These are phyloP conservation scores for Magnaporthiopsis incrustans DNA, from an alignment of 2,329 filamentous ascomycete genomes.

Conservation along the genomic window DNA sequence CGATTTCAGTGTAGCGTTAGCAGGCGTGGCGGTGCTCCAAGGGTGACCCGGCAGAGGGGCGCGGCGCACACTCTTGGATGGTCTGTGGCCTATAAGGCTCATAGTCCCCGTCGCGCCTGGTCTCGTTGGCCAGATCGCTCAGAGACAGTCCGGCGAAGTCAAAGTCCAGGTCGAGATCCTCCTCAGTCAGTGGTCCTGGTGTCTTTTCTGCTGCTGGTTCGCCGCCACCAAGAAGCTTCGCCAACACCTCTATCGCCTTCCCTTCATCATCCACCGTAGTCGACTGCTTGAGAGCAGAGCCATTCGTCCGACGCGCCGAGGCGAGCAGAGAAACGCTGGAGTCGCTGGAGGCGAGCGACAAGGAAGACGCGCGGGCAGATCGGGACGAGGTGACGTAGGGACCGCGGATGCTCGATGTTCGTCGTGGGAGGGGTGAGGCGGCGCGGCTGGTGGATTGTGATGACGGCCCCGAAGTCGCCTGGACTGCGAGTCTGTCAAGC, in stretches of 20 bases:
- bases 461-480: slow-evolving; percentile 42
- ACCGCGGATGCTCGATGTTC: slow-evolving; percentile 60
- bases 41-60: slow-evolving; percentile 13
- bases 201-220: slow-evolving; percentile 9
- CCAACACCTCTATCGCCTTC: slow-evolving; percentile 66
- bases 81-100: slow-evolving; percentile 48
- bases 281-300: slow-evolving; percentile 57
- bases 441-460: slow-evolving; percentile 56
- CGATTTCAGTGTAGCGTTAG: not conserved
- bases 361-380: slow-evolving; percentile 66
- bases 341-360: slow-evolving; percentile 69
- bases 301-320: slow-evolving; percentile 57
- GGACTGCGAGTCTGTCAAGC: slow-evolving; percentile 70
- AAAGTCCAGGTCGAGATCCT: slow-evolving; percentile 57
- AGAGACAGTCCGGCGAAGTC: slow-evolving; percentile 76
- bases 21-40: slow-evolving; percentile 1
- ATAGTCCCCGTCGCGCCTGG: slow-evolving; percentile 16
- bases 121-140: slow-evolving; percentile 54
- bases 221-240: slow-evolving; percentile 30
- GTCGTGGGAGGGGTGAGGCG: slow-evolving; percentile 62
- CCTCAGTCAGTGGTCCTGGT: slow-evolving; percentile 27
- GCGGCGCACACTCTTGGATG: slow-evolving; percentile 60
- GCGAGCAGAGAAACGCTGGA: slow-evolving; percentile 69
- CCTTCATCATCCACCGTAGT: slow-evolving; percentile 42
- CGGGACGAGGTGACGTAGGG: slow-evolving; percentile 62